Evolutionary conservation across 129 eudicot genomes (phyloP).

Genomic region (Flaveria sonorensis): DNA sequence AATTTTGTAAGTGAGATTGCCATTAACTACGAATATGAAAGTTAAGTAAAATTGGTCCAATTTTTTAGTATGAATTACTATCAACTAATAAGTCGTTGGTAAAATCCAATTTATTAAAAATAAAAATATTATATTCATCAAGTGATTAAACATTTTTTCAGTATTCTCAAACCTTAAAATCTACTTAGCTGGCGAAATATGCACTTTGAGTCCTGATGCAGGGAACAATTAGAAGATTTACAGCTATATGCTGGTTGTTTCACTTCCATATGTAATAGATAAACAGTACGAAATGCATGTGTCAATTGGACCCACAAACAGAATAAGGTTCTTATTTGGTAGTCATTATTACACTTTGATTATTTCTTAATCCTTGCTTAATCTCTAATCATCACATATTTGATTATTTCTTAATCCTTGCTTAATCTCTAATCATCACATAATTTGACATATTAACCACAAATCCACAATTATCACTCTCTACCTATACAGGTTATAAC

Average conservation of each 20-base stretch:
- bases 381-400: conserved; percentile 32
- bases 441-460: conserved; percentile 23
- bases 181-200: conserved; percentile 10
- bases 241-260: conserved; percentile 23
- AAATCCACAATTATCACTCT: neutral
- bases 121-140: neutral
- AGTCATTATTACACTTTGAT: conserved; percentile 36
- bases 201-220: neutral
- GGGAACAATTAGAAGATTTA: neutral
- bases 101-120: neutral
- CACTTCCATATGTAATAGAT: neutral
- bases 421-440: conserved; percentile 34
- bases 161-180: neutral
- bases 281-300: conserved; percentile 4
- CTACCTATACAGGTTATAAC: no score
- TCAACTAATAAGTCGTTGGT: no score
- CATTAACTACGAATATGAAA: no score
- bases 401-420: conserved; percentile 25
- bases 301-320: conserved; percentile 28
- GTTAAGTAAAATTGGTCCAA: no score
- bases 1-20: no score
- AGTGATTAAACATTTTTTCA: neutral
- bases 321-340: conserved; percentile 1
- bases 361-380: conserved; percentile 26
- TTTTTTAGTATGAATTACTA: no score